Conservation (phyloP, 148 eudicot genomes). For the Rhododendron molle region DNA sequence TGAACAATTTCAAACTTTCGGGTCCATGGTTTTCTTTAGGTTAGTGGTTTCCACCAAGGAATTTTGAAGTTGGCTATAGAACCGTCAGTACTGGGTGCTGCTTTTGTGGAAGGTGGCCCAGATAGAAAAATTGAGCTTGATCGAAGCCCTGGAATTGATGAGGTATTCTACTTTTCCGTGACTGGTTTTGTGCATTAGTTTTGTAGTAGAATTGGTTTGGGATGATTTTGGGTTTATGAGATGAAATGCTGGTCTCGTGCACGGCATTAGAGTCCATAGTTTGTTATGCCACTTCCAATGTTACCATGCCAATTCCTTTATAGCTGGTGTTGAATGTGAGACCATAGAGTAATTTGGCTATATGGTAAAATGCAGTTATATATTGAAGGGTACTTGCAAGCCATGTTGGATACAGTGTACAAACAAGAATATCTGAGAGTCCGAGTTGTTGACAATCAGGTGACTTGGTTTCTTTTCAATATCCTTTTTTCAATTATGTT, state of each 20-base stretch:
- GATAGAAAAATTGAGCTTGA: conserved; percentile 90
- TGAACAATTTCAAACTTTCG: not conserved
- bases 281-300: not conserved
- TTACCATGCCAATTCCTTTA: not conserved
- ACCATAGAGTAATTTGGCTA: not conserved
- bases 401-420: conserved; percentile 86
- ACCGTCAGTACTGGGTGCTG: conserved; percentile 84
- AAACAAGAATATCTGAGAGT: conserved; percentile 96
- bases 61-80: conserved; percentile 94
- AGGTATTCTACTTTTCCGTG: conserved; percentile 36
- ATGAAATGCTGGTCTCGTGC: not conserved
- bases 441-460: conserved; percentile 92
- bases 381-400: conserved; percentile 98
- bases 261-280: not conserved
- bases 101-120: conserved; percentile 96
- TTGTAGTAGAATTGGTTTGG: not conserved
- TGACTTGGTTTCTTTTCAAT: conserved; percentile 17
- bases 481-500: not conserved
- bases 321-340: not conserved
- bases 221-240: not conserved
- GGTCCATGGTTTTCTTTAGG: conserved; percentile 31
- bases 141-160: conserved; percentile 89
- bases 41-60: conserved; percentile 93
- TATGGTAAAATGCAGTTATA: conserved; percentile 57
- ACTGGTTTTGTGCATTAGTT: not conserved